Percentiles rank a stretch among this genome's conserved stretches.
These are phyloP conservation scores for Yamadazyma epiphylla DNA, from an alignment of 1,139 yeast genomes.

Conservation along the genomic window DNA sequence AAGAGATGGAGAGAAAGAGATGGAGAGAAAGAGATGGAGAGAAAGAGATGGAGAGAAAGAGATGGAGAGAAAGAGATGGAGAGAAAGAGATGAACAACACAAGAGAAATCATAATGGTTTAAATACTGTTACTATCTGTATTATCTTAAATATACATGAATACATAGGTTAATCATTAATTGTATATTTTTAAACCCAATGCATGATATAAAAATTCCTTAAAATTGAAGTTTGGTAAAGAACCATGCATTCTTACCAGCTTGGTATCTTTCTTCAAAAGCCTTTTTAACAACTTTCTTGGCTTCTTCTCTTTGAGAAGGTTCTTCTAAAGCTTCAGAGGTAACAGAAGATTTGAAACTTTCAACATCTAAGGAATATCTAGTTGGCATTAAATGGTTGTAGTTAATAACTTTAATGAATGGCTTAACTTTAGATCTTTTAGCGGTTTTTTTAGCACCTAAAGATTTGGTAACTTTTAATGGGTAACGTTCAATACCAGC, in stretches of 20 bases:
- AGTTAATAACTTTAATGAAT: conserved; percentile 98
- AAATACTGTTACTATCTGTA: background rate
- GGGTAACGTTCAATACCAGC: conserved; percentile 99
- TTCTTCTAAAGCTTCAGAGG: conserved; percentile 93
- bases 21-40: too few species aligned
- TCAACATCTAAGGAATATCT: conserved; percentile 98
- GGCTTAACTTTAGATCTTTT: conserved; percentile 99
- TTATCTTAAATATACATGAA: conserved; percentile 12
- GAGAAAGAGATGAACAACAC: too few species aligned
- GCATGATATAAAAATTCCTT: conserved; percentile 37
- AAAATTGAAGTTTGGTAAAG: conserved; percentile 98
- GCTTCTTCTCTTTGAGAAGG: conserved; percentile 99
- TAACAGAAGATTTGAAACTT: conserved; percentile 85
- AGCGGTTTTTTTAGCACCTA: conserved; percentile 95
- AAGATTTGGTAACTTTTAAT: conserved; percentile 91
- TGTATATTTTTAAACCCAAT: conserved; percentile 30
- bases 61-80: too few species aligned
- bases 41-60: too few species aligned
- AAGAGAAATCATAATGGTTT: too few species aligned
- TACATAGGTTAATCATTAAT: conserved; percentile 13
- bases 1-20: too few species aligned
- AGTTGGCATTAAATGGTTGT: conserved; percentile 99
- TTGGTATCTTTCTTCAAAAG: conserved; percentile 99
- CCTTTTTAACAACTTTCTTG: conserved; percentile 98
- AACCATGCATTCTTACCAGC: conserved; percentile 99